Conservation (phyloP, 1,284 basidiomycete species). For the Ustilago esculenta region DNA sequence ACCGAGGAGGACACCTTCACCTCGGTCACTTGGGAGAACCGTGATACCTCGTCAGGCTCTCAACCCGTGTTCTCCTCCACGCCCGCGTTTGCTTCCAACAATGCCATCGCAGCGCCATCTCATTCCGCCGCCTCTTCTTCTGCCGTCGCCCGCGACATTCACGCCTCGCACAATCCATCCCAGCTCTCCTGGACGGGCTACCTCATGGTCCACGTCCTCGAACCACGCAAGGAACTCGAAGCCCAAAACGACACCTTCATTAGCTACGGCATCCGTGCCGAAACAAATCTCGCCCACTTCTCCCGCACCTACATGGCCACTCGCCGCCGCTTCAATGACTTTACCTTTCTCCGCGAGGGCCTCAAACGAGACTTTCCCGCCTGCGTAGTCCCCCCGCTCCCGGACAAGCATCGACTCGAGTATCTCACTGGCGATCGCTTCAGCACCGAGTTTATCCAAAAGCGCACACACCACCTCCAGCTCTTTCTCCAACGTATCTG, state of each 20-base stretch:
- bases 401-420: conserved; percentile 90
- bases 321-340: conserved; percentile 93
- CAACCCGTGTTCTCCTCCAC: conserved; percentile 33
- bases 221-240: conserved; percentile 92
- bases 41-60: conserved; percentile 25
- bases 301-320: conserved; percentile 73
- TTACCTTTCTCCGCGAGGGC: conserved; percentile 90
- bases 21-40: conserved; percentile 60
- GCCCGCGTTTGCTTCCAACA: conserved; percentile 17
- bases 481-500: conserved; percentile 89
- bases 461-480: conserved; percentile 85
- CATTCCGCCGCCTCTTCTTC: conserved; percentile 13
- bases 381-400: conserved; percentile 92
- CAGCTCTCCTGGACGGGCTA: conserved; percentile 58
- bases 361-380: conserved; percentile 92
- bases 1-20: conserved; percentile 60
- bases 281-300: conserved; percentile 85
- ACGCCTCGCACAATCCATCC: conserved; percentile 20
- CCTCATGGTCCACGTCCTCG: conserved; percentile 77
- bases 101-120: conserved; percentile 29
- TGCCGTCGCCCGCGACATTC: conserved; percentile 18
- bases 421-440: conserved; percentile 98
- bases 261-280: conserved; percentile 88
- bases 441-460: conserved; percentile 94
- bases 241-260: conserved; percentile 92